Evolutionary conservation across 495 filamentous ascomycete genomes (phyloP).

Genomic region (Aspergillus biplanus): DNA sequence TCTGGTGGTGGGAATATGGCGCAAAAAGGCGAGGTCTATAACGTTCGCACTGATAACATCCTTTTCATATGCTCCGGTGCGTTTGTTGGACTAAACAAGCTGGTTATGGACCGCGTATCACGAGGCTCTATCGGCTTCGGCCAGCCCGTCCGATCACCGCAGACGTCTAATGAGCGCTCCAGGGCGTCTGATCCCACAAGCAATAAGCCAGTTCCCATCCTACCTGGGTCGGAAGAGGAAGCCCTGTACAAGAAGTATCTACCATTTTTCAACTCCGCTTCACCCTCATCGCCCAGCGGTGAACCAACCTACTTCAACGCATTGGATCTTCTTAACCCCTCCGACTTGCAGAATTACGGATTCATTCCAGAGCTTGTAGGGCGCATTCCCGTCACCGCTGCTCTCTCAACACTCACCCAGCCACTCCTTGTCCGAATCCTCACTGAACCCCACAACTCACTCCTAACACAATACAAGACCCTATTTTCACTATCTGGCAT

Average conservation of each 20-base stretch:
- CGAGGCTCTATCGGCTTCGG: slow-evolving; percentile 93
- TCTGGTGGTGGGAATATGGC: slow-evolving; percentile 42
- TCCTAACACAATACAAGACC: slow-evolving; percentile 82
- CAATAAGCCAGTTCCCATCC: slow-evolving; percentile 50
- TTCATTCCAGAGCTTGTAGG: slow-evolving; percentile 96
- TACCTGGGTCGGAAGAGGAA: slow-evolving; percentile 58
- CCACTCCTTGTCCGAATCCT: slow-evolving; percentile 82
- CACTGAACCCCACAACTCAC: slow-evolving; percentile 86
- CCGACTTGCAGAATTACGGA: slow-evolving; percentile 87
- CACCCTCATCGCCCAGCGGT: slow-evolving; percentile 32
- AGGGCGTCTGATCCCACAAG: slow-evolving; percentile 31
- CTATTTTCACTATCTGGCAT: slow-evolving; percentile 84
- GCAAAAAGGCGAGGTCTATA: slow-evolving; percentile 82
- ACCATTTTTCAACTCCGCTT: slow-evolving; percentile 62
- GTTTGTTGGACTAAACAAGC: slow-evolving; percentile 90
- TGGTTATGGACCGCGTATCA: slow-evolving; percentile 81
- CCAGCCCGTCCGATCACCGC: slow-evolving; percentile 66
- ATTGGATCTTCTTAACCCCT: slow-evolving; percentile 77
- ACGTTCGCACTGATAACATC: slow-evolving; percentile 92
- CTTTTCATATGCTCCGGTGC: slow-evolving; percentile 96
- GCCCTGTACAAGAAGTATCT: slow-evolving; percentile 68
- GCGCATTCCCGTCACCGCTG: slow-evolving; percentile 83
- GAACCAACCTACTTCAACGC: slow-evolving; percentile 68
- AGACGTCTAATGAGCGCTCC: slow-evolving; percentile 30
- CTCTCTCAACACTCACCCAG: slow-evolving; percentile 79